Conservation (phyloP, 2,329 filamentous ascomycete species). For the Phaeomoniella chlamydospora region DNA sequence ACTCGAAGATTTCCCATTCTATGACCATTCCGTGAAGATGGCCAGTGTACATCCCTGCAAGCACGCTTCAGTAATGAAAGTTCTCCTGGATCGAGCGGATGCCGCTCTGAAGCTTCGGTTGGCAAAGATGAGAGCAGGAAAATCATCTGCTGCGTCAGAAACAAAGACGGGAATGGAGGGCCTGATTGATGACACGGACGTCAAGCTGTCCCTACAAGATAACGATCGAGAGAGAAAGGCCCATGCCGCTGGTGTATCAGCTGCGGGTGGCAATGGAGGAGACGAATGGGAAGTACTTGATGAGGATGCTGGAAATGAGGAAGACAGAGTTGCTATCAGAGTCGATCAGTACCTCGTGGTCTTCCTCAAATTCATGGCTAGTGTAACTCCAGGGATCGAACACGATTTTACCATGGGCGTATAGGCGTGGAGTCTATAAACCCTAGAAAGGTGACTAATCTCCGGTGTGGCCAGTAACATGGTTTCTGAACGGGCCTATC, state of each 20-base stretch:
- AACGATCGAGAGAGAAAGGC: conserved; percentile 23
- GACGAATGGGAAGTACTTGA: conserved; percentile 50
- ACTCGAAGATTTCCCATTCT: conserved; percentile 92
- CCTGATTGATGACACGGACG: conserved; percentile 65
- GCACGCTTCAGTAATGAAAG: conserved; percentile 96
- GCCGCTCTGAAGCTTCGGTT: conserved; percentile 78
- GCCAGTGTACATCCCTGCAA: conserved; percentile 94
- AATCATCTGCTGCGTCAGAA: conserved; percentile 26
- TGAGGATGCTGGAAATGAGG: conserved; percentile 32
- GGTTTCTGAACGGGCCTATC: too few relatives aligned
- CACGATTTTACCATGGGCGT: conserved; percentile 97
- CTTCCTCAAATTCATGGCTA: conserved; percentile 57
- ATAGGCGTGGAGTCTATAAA: conserved; percentile 33
- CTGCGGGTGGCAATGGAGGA: conserved; percentile 27
- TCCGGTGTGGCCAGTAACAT: too few relatives aligned
- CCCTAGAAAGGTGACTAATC: too few relatives aligned
- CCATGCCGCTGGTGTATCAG: conserved; percentile 19
- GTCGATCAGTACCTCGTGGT: conserved; percentile 38
- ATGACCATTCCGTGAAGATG: conserved; percentile 84
- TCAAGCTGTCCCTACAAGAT: conserved; percentile 27
- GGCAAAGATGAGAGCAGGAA: conserved; percentile 60
- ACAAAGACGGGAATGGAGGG: conserved; percentile 59
- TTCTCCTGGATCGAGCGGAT: conserved; percentile 85
- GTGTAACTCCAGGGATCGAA: conserved; percentile 91
- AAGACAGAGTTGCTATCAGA: conserved; percentile 30